Evolutionary conservation across 352 stramenopile genomes (phyloP).

Genomic region (Globisporangium abappressorium): DNA sequence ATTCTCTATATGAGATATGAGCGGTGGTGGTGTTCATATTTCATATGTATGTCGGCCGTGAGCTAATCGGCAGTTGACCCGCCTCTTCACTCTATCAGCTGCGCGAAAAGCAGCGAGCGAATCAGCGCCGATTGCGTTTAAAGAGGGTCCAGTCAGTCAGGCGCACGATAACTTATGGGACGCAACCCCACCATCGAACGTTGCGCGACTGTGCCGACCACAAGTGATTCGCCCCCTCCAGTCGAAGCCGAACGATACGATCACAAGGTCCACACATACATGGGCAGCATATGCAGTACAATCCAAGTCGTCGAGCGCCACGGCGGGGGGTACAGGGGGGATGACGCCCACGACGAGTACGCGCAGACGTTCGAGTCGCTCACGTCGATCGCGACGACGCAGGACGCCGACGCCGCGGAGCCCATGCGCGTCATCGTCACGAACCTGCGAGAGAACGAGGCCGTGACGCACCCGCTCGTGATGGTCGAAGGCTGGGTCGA

Average conservation of each 20-base stretch:
- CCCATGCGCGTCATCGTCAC: slow-evolving; percentile 49
- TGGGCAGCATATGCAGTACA: slow-evolving; percentile 16
- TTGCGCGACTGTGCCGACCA: background rate
- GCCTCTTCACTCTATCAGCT: slow-evolving; percentile 4
- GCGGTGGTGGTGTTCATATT: background rate
- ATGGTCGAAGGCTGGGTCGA: slow-evolving; percentile 45
- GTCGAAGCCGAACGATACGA: background rate
- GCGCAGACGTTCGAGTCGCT: slow-evolving; percentile 8
- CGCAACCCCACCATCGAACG: background rate
- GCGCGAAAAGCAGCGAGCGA: background rate
- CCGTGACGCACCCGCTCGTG: slow-evolving; percentile 45
- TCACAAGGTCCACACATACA: background rate
- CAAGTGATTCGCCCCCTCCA: background rate
- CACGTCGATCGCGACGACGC: background rate
- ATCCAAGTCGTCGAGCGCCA: slow-evolving; percentile 12
- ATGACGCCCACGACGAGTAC: background rate
- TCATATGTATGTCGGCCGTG: background rate
- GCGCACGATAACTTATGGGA: background rate
- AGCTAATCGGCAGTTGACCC: background rate
- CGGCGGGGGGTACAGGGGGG: background rate
- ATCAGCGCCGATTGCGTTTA: background rate
- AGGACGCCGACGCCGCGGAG: background rate
- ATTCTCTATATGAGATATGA: too few relatives aligned
- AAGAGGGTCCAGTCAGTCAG: background rate
- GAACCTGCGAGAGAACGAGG: slow-evolving; percentile 84